Conservation (phyloP, 805 yeast genomes). For the Lachancea sp. region DNA sequence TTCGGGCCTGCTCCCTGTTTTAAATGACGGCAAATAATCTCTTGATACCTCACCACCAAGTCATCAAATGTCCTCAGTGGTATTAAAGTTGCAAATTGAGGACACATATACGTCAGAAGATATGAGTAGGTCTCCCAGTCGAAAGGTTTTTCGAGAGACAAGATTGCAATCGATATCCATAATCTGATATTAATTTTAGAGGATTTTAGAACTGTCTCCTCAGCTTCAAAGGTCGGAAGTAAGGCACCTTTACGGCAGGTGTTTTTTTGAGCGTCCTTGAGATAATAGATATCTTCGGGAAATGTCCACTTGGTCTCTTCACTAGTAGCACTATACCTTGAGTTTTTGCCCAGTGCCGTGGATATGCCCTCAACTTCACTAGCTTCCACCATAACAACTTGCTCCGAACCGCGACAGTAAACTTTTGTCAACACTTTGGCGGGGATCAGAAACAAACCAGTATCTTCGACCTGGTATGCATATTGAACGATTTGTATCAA, state of each 20-base stretch:
- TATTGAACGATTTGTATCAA: slow-evolving; percentile 31
- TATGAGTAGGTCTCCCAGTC: slow-evolving; percentile 71
- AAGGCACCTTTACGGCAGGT: not conserved
- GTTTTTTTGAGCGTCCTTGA: not conserved
- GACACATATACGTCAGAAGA: slow-evolving; percentile 59
- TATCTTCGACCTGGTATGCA: slow-evolving; percentile 34
- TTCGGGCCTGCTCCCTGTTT: slow-evolving; percentile 42
- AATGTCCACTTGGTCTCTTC: slow-evolving; percentile 44
- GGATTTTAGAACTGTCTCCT: slow-evolving; percentile 14
- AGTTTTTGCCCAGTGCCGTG: slow-evolving; percentile 49
- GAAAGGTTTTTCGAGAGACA: slow-evolving; percentile 45
- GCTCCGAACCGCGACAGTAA: slow-evolving; percentile 41
- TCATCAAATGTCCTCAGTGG: slow-evolving; percentile 43
- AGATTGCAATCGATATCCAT: slow-evolving; percentile 46
- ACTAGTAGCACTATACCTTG: slow-evolving; percentile 22
- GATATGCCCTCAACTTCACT: slow-evolving; percentile 62
- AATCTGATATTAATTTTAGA: slow-evolving; percentile 2
- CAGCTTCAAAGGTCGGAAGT: slow-evolving; percentile 7
- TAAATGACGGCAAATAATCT: slow-evolving; percentile 54
- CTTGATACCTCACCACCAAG: slow-evolving; percentile 38
- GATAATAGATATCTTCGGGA: slow-evolving; percentile 47
- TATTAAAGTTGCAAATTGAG: slow-evolving; percentile 55
- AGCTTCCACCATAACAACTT: slow-evolving; percentile 46
- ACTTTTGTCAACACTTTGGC: slow-evolving; percentile 50
- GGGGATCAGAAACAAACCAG: slow-evolving; percentile 38